A percentile compares a stretch with the other conserved stretches of the same genome.
These are phyloP conservation scores for Pyrenopolyporus hunteri DNA, from an alignment of 495 filamentous ascomycete genomes.

Conservation along the genomic window DNA sequence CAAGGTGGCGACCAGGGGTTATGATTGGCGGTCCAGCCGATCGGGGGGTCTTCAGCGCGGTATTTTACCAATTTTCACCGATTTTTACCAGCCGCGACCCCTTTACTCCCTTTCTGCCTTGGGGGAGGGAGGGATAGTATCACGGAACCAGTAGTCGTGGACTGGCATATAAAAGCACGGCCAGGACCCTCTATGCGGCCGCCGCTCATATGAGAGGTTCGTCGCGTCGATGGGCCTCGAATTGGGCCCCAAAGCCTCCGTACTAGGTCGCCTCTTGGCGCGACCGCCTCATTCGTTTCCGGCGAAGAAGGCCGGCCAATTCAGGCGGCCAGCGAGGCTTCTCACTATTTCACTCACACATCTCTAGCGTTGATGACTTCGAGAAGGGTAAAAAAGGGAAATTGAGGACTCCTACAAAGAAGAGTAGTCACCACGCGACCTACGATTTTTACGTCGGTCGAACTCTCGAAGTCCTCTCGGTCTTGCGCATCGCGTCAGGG, in stretches of 20 bases:
- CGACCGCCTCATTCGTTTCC: constrained; percentile 34
- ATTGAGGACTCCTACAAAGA: constrained; percentile 35
- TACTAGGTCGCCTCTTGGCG: constrained; percentile 38
- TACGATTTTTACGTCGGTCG: no score
- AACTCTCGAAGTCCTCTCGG: no score
- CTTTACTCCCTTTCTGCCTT: constrained; percentile 32
- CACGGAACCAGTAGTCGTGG: constrained; percentile 8
- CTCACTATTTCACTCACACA: constrained; percentile 21
- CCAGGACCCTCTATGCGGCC: constrained; percentile 36
- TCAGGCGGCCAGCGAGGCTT: constrained; percentile 39
- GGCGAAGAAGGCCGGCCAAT: constrained; percentile 27
- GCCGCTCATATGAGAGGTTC: constrained; percentile 19
- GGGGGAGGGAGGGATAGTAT: constrained; percentile 24
- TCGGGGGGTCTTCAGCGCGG: constrained; percentile 15
- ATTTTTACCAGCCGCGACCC: background rate
- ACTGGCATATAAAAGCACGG: constrained; percentile 40
- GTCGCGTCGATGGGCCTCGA: constrained; percentile 28
- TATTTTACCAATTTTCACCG: constrained; percentile 5
- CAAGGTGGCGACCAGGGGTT: constrained; percentile 19
- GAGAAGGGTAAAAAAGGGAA: constrained; percentile 17
- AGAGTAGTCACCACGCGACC: background rate
- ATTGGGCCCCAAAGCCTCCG: constrained; percentile 40
- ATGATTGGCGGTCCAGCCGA: constrained; percentile 31
- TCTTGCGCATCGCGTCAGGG: constrained; percentile 16
- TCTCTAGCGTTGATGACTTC: constrained; percentile 23